Conservation (phyloP, 177 flowering plant genomes). For the Vitis hybrid region DNA sequence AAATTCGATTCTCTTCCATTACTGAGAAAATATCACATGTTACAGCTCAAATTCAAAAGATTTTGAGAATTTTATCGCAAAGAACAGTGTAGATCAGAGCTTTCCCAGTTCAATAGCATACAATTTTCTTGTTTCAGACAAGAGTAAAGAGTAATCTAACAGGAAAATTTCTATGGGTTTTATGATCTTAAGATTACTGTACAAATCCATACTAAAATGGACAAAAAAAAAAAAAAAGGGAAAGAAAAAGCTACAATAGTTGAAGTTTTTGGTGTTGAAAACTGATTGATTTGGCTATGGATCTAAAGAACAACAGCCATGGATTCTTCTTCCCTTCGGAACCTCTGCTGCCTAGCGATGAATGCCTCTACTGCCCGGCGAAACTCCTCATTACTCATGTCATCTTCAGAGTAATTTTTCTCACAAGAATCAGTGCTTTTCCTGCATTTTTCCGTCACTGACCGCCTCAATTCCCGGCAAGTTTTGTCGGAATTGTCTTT, state of each 20-base stretch:
- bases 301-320: slow-evolving; percentile 9
- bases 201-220: background rate
- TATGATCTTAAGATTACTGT: slow-evolving; percentile 3
- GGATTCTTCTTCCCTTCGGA: slow-evolving; percentile 43
- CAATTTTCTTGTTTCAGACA: too few species aligned
- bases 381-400: slow-evolving; percentile 61
- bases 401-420: slow-evolving; percentile 33
- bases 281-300: background rate
- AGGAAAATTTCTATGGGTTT: slow-evolving; percentile 2
- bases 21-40: too few species aligned
- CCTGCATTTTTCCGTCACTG: slow-evolving; percentile 24
- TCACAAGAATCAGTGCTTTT: slow-evolving; percentile 2
- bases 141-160: background rate
- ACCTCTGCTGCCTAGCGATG: slow-evolving; percentile 57
- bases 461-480: slow-evolving; percentile 17
- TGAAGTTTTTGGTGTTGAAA: background rate
- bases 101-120: too few species aligned
- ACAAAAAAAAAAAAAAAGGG: background rate
- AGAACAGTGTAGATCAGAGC: too few species aligned
- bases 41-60: too few species aligned
- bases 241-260: background rate
- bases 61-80: too few species aligned
- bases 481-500: background rate
- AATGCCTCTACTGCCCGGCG: slow-evolving; percentile 48
- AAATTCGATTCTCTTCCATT: too few species aligned